Evolutionary conservation across 805 yeast genomes (phyloP), one percentile per base, ranked within the genome.

Genomic region (Hanseniaspora singularis): DNA sequence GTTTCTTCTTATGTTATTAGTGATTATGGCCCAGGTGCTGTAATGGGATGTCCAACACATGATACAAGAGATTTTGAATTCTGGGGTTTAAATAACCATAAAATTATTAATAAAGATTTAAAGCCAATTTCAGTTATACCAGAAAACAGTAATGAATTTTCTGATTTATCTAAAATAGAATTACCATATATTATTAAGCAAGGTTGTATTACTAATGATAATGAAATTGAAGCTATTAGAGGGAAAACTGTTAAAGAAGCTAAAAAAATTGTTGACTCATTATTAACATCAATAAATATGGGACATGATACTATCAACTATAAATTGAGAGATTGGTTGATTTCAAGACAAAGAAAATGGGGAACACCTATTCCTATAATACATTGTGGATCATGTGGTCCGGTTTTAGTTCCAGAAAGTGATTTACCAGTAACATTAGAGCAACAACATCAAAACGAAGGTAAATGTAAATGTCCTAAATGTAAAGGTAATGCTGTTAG

Each of bases 31-130:
- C 76, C 76, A 49, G 95, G 96, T 33, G 95, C 95, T 0, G 97
- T 89, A 0, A 89, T 92, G 97, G 98, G 98, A 1, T 85, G 94
- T 55, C 98, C 98, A 2, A 95, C 82, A 0, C 96, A 88, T 61
- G 97, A 92, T 61, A 66, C 68, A 38, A 71, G 97, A 51, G 98
- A 92, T 57, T 75, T 59, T 54, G 83, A 70, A 7, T 89, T 92
- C 58, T 89, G 96, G 96, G 54, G 58, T 3, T 57, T 64, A 37
- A 83, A 83, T 57, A 69, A 67, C 56, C 80, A 81, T 0, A 57
- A 58, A 26, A 50, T 22, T 40, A 50, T 33, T 31, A 48, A 39
- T 2, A 52, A 53, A 19, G 50, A 55, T n/a, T 41, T 55, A 5
- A 52, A 54, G 1, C 56, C 61, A 4, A 31, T 38, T 14, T 49